Percentiles rank a stretch among this genome's conserved stretches.
These are phyloP conservation scores for Arthroderma sp. DNA, from an alignment of 2,329 filamentous ascomycete genomes.

Conservation along the genomic window DNA sequence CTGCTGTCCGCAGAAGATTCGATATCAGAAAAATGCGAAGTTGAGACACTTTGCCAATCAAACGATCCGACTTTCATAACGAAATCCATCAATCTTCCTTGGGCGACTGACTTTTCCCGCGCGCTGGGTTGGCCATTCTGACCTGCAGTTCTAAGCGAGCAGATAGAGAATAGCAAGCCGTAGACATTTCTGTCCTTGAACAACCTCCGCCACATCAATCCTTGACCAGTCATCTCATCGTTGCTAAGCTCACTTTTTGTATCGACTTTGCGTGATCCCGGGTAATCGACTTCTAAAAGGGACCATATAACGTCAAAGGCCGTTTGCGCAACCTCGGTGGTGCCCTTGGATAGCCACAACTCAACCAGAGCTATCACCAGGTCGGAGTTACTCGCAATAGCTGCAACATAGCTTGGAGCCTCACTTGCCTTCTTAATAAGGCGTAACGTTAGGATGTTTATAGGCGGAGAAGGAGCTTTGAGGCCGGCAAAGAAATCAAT, in stretches of 20 bases:
- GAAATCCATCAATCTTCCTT: conserved; percentile 47
- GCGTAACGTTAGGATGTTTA: conserved; percentile 44
- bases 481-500: conserved; percentile 45
- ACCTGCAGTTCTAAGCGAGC: conserved; percentile 31
- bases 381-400: conserved; percentile 43
- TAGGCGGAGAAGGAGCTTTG: conserved; percentile 35
- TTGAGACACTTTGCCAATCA: conserved; percentile 42
- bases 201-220: conserved; percentile 48
- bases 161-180: conserved; percentile 42
- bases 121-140: conserved; percentile 31
- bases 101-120: conserved; percentile 44
- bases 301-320: conserved; percentile 41
- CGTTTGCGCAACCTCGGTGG: conserved; percentile 42
- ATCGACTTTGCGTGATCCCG: conserved; percentile 6
- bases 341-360: conserved; percentile 45
- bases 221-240: conserved; percentile 30
- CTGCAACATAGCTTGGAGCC: conserved; percentile 41
- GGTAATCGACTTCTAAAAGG: conserved; percentile 39
- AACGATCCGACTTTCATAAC: conserved; percentile 40
- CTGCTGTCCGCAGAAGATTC: conserved; percentile 31
- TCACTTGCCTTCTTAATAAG: conserved; percentile 44
- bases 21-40: conserved; percentile 39
- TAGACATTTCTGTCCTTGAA: conserved; percentile 50
- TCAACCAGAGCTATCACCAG: conserved; percentile 42
- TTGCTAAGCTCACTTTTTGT: conserved; percentile 12